These are phyloP conservation scores for Lactarius sp. DNA, from an alignment of 768 basidiomycete genomes.

Conservation along the genomic window DNA sequence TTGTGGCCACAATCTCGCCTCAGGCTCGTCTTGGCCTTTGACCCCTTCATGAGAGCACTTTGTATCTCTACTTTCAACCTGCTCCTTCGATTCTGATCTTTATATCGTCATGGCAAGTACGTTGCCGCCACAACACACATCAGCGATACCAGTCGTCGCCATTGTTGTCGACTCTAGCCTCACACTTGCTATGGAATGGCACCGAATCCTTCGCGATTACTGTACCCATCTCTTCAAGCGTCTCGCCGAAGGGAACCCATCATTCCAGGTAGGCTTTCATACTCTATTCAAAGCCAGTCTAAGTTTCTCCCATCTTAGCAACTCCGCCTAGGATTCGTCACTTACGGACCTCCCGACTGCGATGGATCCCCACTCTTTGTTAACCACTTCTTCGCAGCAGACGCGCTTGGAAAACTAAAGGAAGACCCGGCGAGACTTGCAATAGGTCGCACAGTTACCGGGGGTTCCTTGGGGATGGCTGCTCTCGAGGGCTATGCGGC, in stretches of 20 bases:
- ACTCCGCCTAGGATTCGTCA: slow-evolving; percentile 26
- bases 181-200: slow-evolving; percentile 23
- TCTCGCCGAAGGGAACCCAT: slow-evolving; percentile 13
- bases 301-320: slow-evolving; percentile 1
- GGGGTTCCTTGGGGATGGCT: slow-evolving; percentile 24
- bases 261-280: slow-evolving; percentile 2
- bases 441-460: slow-evolving; percentile 24
- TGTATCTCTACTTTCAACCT: neutral
- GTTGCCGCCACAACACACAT: neutral
- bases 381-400: slow-evolving; percentile 24
- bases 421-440: slow-evolving; percentile 20
- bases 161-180: slow-evolving; percentile 25
- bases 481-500: slow-evolving; percentile 26
- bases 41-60: neutral
- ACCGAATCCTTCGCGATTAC: slow-evolving; percentile 15
- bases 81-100: neutral
- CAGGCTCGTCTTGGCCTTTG: neutral
- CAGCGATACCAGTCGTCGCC: slow-evolving; percentile 18
- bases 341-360: slow-evolving; percentile 26
- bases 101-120: slow-evolving; percentile 9
- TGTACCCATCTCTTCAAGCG: slow-evolving; percentile 18
- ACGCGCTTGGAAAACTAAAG: slow-evolving; percentile 20
- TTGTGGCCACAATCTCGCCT: neutral
- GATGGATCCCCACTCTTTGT: slow-evolving; percentile 24
- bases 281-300: neutral